Conservation (phyloP, 23 red algal genomes). For the Chondrus crispus region DNA sequence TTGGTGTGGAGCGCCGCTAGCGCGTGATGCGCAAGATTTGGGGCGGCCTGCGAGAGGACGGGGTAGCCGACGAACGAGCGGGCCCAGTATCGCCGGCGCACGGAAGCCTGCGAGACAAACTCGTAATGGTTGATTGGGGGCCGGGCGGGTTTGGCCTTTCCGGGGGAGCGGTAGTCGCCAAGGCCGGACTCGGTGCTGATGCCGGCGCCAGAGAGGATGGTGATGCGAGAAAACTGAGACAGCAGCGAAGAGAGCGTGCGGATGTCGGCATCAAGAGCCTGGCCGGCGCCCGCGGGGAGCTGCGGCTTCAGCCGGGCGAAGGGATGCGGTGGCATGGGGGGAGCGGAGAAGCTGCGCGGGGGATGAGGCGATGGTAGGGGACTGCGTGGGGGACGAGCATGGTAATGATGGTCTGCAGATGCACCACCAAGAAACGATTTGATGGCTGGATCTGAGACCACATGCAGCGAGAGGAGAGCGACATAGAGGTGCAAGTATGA, state of each 20-base stretch:
- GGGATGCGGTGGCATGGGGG: background rate
- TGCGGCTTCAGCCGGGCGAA: conserved; percentile 49
- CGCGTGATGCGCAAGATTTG: conserved; percentile 46
- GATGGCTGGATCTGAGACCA: too few relatives aligned
- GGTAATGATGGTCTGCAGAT: too few relatives aligned
- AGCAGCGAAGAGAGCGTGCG: background rate
- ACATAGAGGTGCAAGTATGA: too few relatives aligned
- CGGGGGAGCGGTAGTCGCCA: conserved; percentile 72
- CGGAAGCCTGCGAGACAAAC: conserved; percentile 36
- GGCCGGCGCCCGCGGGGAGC: conserved; percentile 39
- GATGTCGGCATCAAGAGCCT: background rate
- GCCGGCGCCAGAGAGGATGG: conserved; percentile 67
- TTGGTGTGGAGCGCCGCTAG: conserved; percentile 18
- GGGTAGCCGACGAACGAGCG: conserved; percentile 84
- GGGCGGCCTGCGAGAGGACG: conserved; percentile 49
- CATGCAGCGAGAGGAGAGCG: too few relatives aligned
- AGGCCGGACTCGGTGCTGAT: conserved; percentile 71
- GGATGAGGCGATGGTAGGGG: background rate
- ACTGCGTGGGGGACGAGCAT: too few relatives aligned
- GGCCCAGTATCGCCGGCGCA: conserved; percentile 75
- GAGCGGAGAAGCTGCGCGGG: background rate
- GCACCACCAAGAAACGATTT: too few relatives aligned
- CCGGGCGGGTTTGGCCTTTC: conserved; percentile 47
- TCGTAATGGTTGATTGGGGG: conserved; percentile 72
- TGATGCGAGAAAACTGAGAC: background rate